Evolutionary conservation across 2,329 filamentous ascomycete species (phyloP).

Genomic region (Elsinoe fawcettii): DNA sequence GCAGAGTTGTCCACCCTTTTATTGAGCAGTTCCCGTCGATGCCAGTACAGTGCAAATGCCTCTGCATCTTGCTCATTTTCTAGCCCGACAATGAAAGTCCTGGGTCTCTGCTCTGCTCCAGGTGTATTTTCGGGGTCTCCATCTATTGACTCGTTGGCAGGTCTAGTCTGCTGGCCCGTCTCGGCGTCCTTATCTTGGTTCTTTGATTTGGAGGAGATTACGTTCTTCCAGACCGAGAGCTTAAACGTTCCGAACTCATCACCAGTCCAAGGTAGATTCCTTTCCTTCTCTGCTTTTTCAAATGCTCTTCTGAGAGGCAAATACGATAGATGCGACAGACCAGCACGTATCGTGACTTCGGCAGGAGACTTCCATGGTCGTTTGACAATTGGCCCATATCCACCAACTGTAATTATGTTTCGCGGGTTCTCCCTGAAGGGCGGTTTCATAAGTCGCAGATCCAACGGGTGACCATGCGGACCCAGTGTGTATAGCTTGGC

Average conservation of each 20-base stretch:
- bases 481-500: slow-evolving; percentile 44
- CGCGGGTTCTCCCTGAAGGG: slow-evolving; percentile 24
- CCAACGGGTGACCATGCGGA: slow-evolving; percentile 34
- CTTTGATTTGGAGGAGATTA: slow-evolving; percentile 15
- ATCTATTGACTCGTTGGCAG: slow-evolving; percentile 19
- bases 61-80: slow-evolving; percentile 47
- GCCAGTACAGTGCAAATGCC: slow-evolving; percentile 46
- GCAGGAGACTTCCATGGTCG: slow-evolving; percentile 25
- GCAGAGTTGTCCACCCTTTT: slow-evolving; percentile 30
- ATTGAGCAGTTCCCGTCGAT: slow-evolving; percentile 38
- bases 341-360: slow-evolving; percentile 29
- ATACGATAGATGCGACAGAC: slow-evolving; percentile 26
- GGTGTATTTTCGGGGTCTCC: slow-evolving; percentile 27
- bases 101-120: slow-evolving; percentile 30
- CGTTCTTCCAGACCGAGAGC: not conserved
- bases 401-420: slow-evolving; percentile 34
- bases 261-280: slow-evolving; percentile 20
- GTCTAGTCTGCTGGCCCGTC: not conserved
- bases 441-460: slow-evolving; percentile 23
- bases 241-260: not conserved
- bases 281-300: slow-evolving; percentile 20
- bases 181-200: not conserved
- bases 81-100: slow-evolving; percentile 46
- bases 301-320: slow-evolving; percentile 24
- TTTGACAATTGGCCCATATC: slow-evolving; percentile 25